phyloP scores from a whole-genome alignment of 139 green algal genomes.

The Chlamydomonas sp. region DNA sequence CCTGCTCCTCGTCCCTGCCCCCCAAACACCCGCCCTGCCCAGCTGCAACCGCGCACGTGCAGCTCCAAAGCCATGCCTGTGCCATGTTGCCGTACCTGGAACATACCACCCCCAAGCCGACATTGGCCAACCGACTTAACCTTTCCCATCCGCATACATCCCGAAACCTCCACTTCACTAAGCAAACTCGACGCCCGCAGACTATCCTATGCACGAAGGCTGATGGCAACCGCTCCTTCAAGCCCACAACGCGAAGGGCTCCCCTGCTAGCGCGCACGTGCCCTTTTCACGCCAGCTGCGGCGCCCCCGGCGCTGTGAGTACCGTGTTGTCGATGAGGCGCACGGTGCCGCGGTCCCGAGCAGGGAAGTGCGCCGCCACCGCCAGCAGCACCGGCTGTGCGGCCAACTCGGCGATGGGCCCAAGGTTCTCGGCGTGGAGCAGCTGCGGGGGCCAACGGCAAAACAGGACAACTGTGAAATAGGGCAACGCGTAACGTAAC shows the following conservation, averaged over 20 bases:
- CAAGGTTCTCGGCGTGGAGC: conserved; percentile 76
- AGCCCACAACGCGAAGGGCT: too few relatives aligned
- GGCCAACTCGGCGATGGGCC: conserved; percentile 46
- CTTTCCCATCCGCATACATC: too few relatives aligned
- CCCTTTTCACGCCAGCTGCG: too few relatives aligned
- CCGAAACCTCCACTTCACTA: too few relatives aligned
- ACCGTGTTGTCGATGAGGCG: conserved; percentile 96
- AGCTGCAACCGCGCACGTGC: neutral
- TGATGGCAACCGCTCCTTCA: too few relatives aligned
- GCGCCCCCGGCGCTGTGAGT: conserved; percentile 31
- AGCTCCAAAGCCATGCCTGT: neutral
- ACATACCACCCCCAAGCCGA: too few relatives aligned
- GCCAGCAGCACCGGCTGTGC: conserved; percentile 70
- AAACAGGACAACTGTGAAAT: neutral
- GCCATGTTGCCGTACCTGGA: neutral
- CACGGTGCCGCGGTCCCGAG: conserved; percentile 72
- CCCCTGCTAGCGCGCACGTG: too few relatives aligned
- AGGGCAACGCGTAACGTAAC: neutral
- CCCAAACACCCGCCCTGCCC: too few relatives aligned
- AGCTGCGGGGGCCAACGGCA: conserved; percentile 35
- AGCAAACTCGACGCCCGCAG: too few relatives aligned
- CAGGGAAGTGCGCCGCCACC: conserved; percentile 83
- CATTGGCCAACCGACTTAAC: too few relatives aligned
- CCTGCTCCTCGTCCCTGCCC: too few relatives aligned
- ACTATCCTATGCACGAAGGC: too few relatives aligned